A percentile compares a stretch with the other conserved stretches of the same genome.
Conservation (phyloP, 345 rosid genomes). For the Geranium rotundifolium region DNA sequence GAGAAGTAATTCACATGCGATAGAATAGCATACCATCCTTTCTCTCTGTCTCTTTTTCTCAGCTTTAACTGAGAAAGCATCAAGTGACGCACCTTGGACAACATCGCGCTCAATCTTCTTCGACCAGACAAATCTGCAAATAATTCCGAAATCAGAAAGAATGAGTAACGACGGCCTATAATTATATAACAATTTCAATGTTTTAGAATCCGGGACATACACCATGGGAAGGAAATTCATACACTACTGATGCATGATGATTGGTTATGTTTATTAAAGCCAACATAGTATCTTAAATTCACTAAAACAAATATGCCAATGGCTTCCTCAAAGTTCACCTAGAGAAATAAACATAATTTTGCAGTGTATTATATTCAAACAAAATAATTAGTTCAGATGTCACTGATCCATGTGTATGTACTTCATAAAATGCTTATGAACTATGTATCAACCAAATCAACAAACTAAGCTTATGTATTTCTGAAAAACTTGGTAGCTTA, state of each 20-base stretch:
- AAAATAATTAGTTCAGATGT: background rate
- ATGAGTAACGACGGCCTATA: background rate
- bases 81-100: slow-evolving; percentile 50
- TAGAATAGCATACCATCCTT: slow-evolving; percentile 56
- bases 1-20: background rate
- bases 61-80: slow-evolving; percentile 58
- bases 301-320: background rate
- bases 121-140: slow-evolving; percentile 79
- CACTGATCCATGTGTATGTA: background rate
- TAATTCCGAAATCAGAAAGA: background rate
- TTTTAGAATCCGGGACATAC: too few relatives aligned
- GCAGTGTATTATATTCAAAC: too few relatives aligned
- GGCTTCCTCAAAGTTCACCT: background rate
- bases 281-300: background rate
- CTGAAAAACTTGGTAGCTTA: slow-evolving; percentile 17
- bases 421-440: too few relatives aligned
- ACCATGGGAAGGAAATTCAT: background rate
- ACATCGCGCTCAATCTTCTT: slow-evolving; percentile 92
- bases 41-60: slow-evolving; percentile 75
- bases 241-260: background rate
- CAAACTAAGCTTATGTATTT: too few relatives aligned
- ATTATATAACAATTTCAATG: background rate
- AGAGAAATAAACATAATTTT: too few relatives aligned
- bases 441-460: too few relatives aligned
- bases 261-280: background rate